Evolutionary conservation across 2,329 filamentous ascomycete species (phyloP), one percentile per base, ranked within the genome.

Genomic region (Botryotinia globosa): DNA sequence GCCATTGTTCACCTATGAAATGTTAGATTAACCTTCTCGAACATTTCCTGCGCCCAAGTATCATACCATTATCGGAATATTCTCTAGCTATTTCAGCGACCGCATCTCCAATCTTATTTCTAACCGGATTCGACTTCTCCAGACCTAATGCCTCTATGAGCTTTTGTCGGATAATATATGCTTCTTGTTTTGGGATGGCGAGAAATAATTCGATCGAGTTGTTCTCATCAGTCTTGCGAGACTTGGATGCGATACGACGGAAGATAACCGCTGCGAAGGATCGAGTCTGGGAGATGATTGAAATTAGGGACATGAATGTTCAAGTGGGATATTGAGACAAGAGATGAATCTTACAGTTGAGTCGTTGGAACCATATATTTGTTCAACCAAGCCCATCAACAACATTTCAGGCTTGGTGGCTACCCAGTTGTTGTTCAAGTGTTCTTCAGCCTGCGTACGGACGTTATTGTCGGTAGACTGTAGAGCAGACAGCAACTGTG

Each of bases 31-130:
- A 8, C 39, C 32, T n/a, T 25, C 48, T 14, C 0, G 14, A n/a
- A 22, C 3, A 29, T 10, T 14, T 51, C 64, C 48, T 54, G 45
- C 54, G 39, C 58, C 58, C 12, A 65, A 61, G 45, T 54, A 72
- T 85, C 90, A 82, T 87, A 97, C 94, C 91, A 80, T 92, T 94
- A 79, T 98, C 96, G 62, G 93, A 92, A 83, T 98, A 98, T 84
- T 99, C 94, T 79, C 96, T 90, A 62, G 95, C 96, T 74, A 99
- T 87, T 83, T 99, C 96, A 37, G 96, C 96, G 75, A 98, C 92
- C n/a, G 95, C 94, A 83, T 99, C 96, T 78, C 94, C 96, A 81
- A 98, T 92, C 83, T 99, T 99, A 85, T 97, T 96, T 79, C 96
- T 88, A 64, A 97, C 92, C 56, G 88, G 85, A 74, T 90, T 88